Base-by-base conservation (phyloP, 192 early-diverging fungal genomes). In the Coemansia furcata region DNA sequence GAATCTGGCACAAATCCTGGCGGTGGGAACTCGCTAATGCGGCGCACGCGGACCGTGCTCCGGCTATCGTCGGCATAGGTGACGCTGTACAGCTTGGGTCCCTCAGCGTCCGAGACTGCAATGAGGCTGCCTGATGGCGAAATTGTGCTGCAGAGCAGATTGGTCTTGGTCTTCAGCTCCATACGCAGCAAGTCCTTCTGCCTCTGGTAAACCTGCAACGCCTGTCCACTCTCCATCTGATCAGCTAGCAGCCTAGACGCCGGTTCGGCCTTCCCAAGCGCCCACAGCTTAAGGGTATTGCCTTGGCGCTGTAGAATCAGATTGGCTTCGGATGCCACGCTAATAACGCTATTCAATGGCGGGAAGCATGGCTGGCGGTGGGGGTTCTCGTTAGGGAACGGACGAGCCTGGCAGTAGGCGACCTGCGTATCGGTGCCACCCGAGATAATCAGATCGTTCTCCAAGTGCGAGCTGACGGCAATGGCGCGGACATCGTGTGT, bases 401-500 rank as follows among this genome's bases (percentile, higher is more conserved):
- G 72, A 2, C 73, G 69, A 60, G 88, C 79, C 33, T 82, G 71
- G 57, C 86, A 87, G 4, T 86, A 80, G n/a, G 90, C 82, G 44
- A 92, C 76, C 47, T 89, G 85, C n/a, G 89, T 86, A 78, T 94
- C 90, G 7, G 89, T 86, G 65, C 95, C 95, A 50, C 95, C 97
- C 43, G 93, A 90, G 40, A 97, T 87, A 42, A 98, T 70, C 10
- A 89, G 74, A 35, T 92, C 88, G 35, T 87, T 78, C 14, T 82
- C 77, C 40, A 87, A 78, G 58, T 80, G 82, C 54, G 94, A 92
- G 70, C 91, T 84, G 36, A 95, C 82, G 2, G 90, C 89, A 23
- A 99, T 64, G 21, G 95, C 91, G 30, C 94, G 88, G 37, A 99
- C 93, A 73, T 99, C 97, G 73, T 99, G 94, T 15, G 91, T 91